Evolutionary conservation across 2,329 filamentous ascomycete genomes (phyloP).

Genomic region (Emmonsiellopsis sp.): DNA sequence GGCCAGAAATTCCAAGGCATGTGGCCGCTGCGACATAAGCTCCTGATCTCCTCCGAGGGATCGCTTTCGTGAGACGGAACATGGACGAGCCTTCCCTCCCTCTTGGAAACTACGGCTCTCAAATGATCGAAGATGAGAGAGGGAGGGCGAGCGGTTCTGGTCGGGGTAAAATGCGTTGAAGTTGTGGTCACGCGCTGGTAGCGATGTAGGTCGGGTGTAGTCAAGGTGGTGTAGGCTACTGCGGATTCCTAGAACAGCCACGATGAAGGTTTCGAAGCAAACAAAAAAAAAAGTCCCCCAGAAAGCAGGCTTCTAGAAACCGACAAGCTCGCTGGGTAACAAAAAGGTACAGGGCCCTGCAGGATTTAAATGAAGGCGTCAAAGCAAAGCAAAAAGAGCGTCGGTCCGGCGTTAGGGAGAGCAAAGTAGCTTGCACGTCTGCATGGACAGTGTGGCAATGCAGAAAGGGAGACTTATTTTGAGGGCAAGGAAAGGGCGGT

Average conservation of each 20-base stretch:
- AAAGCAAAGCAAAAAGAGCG: background rate
- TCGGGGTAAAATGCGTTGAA: slow-evolving; percentile 18
- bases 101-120: slow-evolving; percentile 24
- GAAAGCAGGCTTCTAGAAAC: background rate
- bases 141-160: slow-evolving; percentile 18
- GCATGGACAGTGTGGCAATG: background rate
- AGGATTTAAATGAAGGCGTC: background rate
- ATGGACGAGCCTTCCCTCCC: slow-evolving; percentile 32
- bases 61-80: slow-evolving; percentile 21
- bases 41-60: slow-evolving; percentile 21
- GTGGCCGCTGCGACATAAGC: slow-evolving; percentile 31
- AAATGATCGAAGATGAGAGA: slow-evolving; percentile 28
- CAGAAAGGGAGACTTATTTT: background rate
- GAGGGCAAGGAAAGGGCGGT: background rate
- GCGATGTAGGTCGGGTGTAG: slow-evolving; percentile 23
- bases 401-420: background rate
- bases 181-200: slow-evolving; percentile 22
- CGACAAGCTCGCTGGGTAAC: background rate
- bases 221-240: slow-evolving; percentile 18
- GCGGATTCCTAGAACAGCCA: slow-evolving; percentile 32
- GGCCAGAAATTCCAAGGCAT: slow-evolving; percentile 20
- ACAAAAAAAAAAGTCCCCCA: too few species aligned
- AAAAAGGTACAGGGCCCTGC: background rate
- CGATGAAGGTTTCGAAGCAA: slow-evolving; percentile 18
- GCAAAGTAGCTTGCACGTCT: background rate